These are phyloP conservation scores for Cyberlindnera misumaiensis DNA, from an alignment of 805 yeast species.

Conservation along the genomic window DNA sequence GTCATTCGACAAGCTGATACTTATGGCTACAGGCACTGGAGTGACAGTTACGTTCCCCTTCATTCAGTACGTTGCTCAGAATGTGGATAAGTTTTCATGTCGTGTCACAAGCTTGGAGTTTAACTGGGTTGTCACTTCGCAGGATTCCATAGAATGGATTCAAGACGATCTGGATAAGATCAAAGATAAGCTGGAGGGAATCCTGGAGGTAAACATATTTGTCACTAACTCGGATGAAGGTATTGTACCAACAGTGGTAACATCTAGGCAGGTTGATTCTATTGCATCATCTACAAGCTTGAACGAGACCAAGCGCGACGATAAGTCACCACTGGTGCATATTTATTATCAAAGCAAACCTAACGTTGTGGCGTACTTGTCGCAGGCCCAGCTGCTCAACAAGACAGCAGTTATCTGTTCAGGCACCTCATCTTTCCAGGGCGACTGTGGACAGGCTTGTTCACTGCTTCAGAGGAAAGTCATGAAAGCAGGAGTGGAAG, in stretches of 20 bases:
- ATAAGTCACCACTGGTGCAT: too few species aligned
- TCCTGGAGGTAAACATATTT: conserved; percentile 19
- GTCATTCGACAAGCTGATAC: conserved; percentile 36
- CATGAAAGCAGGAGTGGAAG: conserved; percentile 27
- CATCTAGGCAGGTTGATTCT: too few species aligned
- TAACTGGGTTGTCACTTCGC: conserved; percentile 36
- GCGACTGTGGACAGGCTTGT: conserved; percentile 31
- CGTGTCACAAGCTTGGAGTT: conserved; percentile 29
- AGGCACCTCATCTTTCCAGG: conserved; percentile 38
- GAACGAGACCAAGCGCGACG: too few species aligned
- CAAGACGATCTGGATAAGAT: conserved; percentile 26
- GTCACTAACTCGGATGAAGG: conserved; percentile 22
- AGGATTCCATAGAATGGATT: conserved; percentile 34
- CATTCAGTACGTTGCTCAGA: conserved; percentile 20
- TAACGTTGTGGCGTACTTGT: conserved; percentile 4
- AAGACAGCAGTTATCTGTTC: conserved; percentile 39
- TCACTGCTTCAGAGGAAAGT: conserved; percentile 35
- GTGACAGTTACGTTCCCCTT: conserved; percentile 46
- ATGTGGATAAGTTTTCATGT: conserved; percentile 8
- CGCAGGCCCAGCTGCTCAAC: conserved; percentile 1
- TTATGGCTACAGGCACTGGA: conserved; percentile 47
- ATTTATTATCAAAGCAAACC: too few species aligned
- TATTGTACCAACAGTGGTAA: background rate
- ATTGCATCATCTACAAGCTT: too few species aligned
- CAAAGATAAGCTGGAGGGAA: background rate